phyloP scores from a whole-genome alignment of 208 protist genomes.

The Sergeia podlipaevii region DNA sequence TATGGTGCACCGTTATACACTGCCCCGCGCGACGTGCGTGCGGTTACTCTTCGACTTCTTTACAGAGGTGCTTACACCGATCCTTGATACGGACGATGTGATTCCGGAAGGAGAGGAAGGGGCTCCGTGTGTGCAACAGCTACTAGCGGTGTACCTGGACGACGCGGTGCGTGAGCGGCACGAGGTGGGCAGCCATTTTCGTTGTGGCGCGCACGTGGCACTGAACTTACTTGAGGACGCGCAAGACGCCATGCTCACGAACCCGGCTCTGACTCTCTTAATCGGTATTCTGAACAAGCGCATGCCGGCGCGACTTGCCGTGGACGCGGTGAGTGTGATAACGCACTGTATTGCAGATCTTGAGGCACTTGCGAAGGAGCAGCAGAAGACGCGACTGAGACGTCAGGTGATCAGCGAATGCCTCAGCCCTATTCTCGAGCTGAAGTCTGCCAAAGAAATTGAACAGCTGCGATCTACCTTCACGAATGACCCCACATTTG shows the following conservation, averaged over 20 bases:
- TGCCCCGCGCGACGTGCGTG: constrained; percentile 23
- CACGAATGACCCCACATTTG: constrained; percentile 57
- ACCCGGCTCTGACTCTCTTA: constrained; percentile 46
- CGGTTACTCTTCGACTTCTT: constrained; percentile 72
- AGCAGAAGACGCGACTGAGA: constrained; percentile 59
- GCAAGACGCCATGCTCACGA: constrained; percentile 15
- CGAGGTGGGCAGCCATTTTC: not conserved
- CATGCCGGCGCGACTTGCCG: constrained; percentile 64
- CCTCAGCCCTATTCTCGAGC: constrained; percentile 56
- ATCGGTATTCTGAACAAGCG: constrained; percentile 34
- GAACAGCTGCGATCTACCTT: constrained; percentile 41
- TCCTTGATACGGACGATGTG: constrained; percentile 14
- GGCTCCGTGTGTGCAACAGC: not conserved
- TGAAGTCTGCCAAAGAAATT: constrained; percentile 49
- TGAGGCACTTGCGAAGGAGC: constrained; percentile 39
- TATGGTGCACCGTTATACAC: constrained; percentile 31
- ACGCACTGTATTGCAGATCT: constrained; percentile 62
- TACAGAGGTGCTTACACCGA: constrained; percentile 41
- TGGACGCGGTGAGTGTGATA: constrained; percentile 59
- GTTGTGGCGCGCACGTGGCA: constrained; percentile 40
- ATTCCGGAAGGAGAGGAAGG: not conserved
- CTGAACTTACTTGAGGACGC: constrained; percentile 62
- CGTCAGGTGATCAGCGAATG: constrained; percentile 61
- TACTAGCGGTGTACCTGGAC: constrained; percentile 15
- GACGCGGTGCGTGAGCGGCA: constrained; percentile 12